A percentile compares a stretch with the other conserved stretches of the same genome.
Evolutionary conservation across 208 protist genomes (phyloP).

Genomic region (Porcisia hertigi): DNA sequence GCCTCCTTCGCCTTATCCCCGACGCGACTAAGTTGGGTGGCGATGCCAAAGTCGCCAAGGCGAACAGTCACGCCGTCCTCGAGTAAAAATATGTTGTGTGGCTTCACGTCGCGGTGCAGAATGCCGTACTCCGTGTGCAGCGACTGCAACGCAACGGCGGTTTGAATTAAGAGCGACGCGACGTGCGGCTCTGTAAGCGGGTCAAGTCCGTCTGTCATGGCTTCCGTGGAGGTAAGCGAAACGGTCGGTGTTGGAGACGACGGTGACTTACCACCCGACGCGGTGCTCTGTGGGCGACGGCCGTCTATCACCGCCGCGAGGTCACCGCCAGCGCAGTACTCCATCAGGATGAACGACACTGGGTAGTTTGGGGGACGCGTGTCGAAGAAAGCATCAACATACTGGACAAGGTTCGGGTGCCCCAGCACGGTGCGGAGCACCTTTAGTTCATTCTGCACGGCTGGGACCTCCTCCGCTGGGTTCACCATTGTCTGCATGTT

Average conservation of each 20-base stretch:
- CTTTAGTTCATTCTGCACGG: constrained; percentile 56
- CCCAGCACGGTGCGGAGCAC: constrained; percentile 44
- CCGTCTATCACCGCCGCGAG: constrained; percentile 49
- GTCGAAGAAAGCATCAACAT: constrained; percentile 44
- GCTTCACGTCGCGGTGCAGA: constrained; percentile 90
- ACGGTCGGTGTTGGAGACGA: neutral
- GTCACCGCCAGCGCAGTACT: constrained; percentile 80
- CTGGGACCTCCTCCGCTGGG: constrained; percentile 55
- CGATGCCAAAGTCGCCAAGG: constrained; percentile 88
- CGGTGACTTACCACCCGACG: neutral
- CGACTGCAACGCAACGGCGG: constrained; percentile 59
- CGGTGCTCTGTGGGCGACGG: neutral
- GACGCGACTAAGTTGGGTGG: constrained; percentile 50
- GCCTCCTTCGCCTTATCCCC: constrained; percentile 55
- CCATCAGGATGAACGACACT: constrained; percentile 82
- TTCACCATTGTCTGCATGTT: constrained; percentile 75
- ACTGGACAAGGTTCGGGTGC: constrained; percentile 75
- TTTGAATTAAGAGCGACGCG: constrained; percentile 72
- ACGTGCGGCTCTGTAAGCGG: constrained; percentile 44
- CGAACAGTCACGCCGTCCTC: constrained; percentile 57
- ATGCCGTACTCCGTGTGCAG: constrained; percentile 70
- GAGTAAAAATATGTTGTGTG: constrained; percentile 86
- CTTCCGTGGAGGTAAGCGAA: neutral
- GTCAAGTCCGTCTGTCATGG: neutral
- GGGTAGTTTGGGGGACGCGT: constrained; percentile 29